Percentiles rank a stretch among this genome's conserved stretches.
These are phyloP conservation scores for Coemansia sp. DNA, from an alignment of 192 early-diverging fungal species.

Conservation along the genomic window DNA sequence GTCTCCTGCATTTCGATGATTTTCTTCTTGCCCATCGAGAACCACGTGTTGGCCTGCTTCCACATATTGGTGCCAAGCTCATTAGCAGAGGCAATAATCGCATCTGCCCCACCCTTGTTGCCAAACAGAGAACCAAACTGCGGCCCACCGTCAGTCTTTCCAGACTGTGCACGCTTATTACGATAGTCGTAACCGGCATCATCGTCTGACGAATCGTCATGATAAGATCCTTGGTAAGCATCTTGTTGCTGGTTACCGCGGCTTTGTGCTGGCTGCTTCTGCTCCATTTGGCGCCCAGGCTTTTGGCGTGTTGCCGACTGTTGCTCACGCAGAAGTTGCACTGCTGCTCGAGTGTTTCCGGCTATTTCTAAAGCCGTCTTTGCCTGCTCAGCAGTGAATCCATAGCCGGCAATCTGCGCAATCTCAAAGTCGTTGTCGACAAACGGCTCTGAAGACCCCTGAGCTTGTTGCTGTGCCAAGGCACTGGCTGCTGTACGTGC, in stretches of 20 bases:
- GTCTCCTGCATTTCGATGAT: conserved; percentile 53
- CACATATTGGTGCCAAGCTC: conserved; percentile 49
- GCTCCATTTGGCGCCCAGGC: conserved; percentile 6
- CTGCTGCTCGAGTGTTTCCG: conserved; percentile 63
- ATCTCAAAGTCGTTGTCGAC: conserved; percentile 58
- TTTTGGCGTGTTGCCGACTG: conserved; percentile 17
- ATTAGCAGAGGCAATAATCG: conserved; percentile 49
- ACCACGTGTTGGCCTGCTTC: conserved; percentile 57
- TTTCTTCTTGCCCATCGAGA: conserved; percentile 57
- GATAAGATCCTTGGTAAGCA: not conserved
- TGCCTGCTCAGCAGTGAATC: conserved; percentile 71
- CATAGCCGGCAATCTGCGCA: conserved; percentile 78
- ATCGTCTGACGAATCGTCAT: conserved; percentile 5
- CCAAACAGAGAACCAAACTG: not conserved
- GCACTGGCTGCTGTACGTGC: not conserved
- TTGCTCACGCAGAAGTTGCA: conserved; percentile 48
- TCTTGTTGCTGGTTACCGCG: not conserved
- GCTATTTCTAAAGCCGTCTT: conserved; percentile 69
- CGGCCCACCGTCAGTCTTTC: not conserved
- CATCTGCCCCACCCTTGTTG: conserved; percentile 26
- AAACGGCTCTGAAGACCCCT: conserved; percentile 11
- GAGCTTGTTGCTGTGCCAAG: not conserved
- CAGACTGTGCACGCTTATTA: not conserved
- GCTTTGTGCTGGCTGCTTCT: not conserved
- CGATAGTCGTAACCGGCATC: not conserved